A percentile compares a stretch with the other conserved stretches of the same genome.
Conservation (phyloP, 176 grass and related monocot genomes). For the Urochloa ruziziensis region DNA sequence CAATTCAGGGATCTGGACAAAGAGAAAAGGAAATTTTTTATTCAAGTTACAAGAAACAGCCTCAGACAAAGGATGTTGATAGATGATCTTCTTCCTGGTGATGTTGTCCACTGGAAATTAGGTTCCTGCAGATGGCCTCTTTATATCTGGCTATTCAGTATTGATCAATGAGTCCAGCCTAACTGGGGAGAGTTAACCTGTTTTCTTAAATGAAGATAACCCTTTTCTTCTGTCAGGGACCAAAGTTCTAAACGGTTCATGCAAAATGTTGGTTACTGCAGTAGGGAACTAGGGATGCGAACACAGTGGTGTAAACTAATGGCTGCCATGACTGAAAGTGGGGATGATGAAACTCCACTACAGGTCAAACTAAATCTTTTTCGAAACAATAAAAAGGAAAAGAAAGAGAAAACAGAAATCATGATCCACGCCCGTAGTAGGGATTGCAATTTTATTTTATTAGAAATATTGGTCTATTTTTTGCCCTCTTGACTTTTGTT, state of each 20-base stretch:
- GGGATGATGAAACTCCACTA: constrained; percentile 68
- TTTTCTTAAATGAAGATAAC: constrained; percentile 41
- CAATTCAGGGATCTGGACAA: constrained; percentile 79
- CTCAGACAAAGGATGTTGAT: constrained; percentile 57
- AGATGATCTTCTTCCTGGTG: constrained; percentile 67
- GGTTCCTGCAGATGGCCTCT: constrained; percentile 68
- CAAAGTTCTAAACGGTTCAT: constrained; percentile 61
- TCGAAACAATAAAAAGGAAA: no score
- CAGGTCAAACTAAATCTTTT: constrained; percentile 62
- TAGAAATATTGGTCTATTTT: constrained; percentile 61
- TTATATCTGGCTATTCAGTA: constrained; percentile 57
- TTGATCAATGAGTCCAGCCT: constrained; percentile 67
- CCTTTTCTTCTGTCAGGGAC: constrained; percentile 71
- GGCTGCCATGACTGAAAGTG: constrained; percentile 50
- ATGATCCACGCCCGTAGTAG: no score
- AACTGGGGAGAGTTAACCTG: constrained; percentile 75
- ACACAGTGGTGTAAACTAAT: constrained; percentile 73
- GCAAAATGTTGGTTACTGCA: constrained; percentile 61
- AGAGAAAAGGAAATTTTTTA: constrained; percentile 62
- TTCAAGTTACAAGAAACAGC: constrained; percentile 56
- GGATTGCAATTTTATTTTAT: constrained; percentile 69
- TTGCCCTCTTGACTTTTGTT: constrained; percentile 62
- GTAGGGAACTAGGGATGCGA: constrained; percentile 68
- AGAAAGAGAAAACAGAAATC: no score
- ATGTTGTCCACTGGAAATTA: constrained; percentile 70